Base-by-base conservation (phyloP, 495 filamentous ascomycete species). In the Apodospora peruviana region DNA sequence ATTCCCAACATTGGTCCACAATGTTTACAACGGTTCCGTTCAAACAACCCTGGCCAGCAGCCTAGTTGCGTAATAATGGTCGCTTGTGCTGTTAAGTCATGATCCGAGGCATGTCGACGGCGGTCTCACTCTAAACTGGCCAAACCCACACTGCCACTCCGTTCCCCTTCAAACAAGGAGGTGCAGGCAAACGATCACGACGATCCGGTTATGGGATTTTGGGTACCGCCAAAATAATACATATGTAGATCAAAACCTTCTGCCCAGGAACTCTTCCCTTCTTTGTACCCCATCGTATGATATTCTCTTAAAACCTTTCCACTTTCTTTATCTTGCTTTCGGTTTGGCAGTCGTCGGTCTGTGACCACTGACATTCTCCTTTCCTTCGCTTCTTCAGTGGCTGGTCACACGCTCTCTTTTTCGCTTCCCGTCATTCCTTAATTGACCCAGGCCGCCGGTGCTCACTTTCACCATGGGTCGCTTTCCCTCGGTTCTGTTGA, bases 291-390 rank as follows among this genome's bases (percentile, higher is more conserved):
- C 27, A 47, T 52, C 45, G 40, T 60, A 46, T 46, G 51, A 52
- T 52, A n/a, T n/a, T n/a, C n/a, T 21, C 16, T 42, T 36, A 34
- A 50, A 27, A n/a, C n/a, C n/a, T n/a, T 50, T 52, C 4, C 37
- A 1, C 5, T 43, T 55, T 48, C 34, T 21, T 18, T 37, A 22
- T 17, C 4, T 38, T 50, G 25, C 20, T 38, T 46, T 55, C 42
- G 45, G 45, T 46, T 55, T 25, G 49, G 32, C 19, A 29, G 25
- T 43, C 40, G 40, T 40, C 25, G 57, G 57, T 60, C 54, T 60
- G 57, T 36, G 51, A 60, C 57, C 57, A 19, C 47, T 46, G 35
- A 25, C 43, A 14, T 38, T 34, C 45, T 52, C 45, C 12, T 5
- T 24, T 47, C 27, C 43, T 24, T 43, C 20, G 35, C 24, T 34